Evolutionary conservation across 129 eudicot species (phyloP).

Genomic region (Oenanthe sinensis): DNA sequence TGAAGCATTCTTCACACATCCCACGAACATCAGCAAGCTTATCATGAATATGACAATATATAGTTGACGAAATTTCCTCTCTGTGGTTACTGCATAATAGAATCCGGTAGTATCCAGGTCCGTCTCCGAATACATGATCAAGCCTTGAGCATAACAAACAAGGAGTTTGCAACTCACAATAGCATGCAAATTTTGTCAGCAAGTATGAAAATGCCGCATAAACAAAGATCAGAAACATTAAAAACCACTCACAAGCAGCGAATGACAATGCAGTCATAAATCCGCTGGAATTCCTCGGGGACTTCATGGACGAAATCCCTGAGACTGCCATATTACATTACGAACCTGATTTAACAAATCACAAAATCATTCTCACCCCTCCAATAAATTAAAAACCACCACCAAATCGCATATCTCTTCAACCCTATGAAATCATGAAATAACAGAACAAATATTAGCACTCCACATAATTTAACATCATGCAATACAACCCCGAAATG

Average conservation of each 20-base stretch:
- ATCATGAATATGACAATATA: constrained; percentile 52
- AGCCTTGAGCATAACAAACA: constrained; percentile 74
- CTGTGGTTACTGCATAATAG: constrained; percentile 54
- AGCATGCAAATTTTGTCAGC: constrained; percentile 53
- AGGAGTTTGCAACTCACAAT: constrained; percentile 55
- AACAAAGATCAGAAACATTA: constrained; percentile 65
- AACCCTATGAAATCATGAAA: constrained; percentile 4
- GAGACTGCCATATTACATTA: constrained; percentile 42
- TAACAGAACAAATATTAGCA: not conserved
- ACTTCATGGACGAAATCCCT: constrained; percentile 21
- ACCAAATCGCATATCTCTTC: constrained; percentile 7
- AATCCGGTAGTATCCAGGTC: constrained; percentile 31
- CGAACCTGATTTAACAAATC: constrained; percentile 23
- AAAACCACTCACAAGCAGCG: constrained; percentile 77
- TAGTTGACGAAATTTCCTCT: constrained; percentile 47
- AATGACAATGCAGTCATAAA: constrained; percentile 35
- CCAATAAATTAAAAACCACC: constrained; percentile 4
- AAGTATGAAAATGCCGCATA: constrained; percentile 58
- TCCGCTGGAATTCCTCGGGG: constrained; percentile 18
- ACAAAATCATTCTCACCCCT: constrained; percentile 13
- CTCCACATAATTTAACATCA: not conserved
- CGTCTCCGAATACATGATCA: constrained; percentile 42
- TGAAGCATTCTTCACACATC: constrained; percentile 68
- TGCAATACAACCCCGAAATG: not conserved
- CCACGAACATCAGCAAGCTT: constrained; percentile 51